Base-by-base conservation (phyloP, 1,284 basidiomycete genomes). In the Leccinum pachyderme region DNA sequence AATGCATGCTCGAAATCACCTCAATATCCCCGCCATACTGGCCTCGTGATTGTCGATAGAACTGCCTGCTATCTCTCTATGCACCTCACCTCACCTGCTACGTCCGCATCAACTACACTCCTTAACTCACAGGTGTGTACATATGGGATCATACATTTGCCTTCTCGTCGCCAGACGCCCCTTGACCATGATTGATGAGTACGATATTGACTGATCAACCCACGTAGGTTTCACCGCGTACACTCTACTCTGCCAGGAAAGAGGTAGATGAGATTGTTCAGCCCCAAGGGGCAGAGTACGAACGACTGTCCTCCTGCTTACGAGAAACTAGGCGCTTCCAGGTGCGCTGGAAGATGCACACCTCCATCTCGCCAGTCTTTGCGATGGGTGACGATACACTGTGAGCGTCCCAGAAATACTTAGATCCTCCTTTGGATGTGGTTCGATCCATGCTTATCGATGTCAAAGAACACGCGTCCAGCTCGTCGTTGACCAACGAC, bases 331-430 rank as follows among this genome's bases (percentile, higher is more conserved):
- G 18, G 18, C 18, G 18, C 18, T 18, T 18, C 18, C 18, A 18
- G 18, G 12, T 8, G 29, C 35, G 35, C 2, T 29, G 49, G 18
- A 56, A 33, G 37, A 15, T 11, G 28, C 6, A 7, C 22, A 15
- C n/a, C 2, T 56, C 63, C 28, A 43, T 62, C 45, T 63, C 60
- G 18, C 28, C 54, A 9, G 47, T 22, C 7, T 49, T 60, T 44
- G 56, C 18, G 44, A 49, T 55, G n/a, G 3, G 24, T 28, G 7
- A 28, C 27, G 27, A 28, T 28, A 28, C 27, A 28, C 27, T 28
- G 60, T 61, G 32, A 53, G 59, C 3, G 41, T 44, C 33, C 22
- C 37, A 29, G 25, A 35, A 46, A 18, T n/a, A 28, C 25, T 6
- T 9, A 2, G 13, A 13, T 27, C 25, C 24, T 4, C 12, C 12